phyloP scores from a whole-genome alignment of 768 basidiomycete genomes.

The Candolleomyces eurysporus region DNA sequence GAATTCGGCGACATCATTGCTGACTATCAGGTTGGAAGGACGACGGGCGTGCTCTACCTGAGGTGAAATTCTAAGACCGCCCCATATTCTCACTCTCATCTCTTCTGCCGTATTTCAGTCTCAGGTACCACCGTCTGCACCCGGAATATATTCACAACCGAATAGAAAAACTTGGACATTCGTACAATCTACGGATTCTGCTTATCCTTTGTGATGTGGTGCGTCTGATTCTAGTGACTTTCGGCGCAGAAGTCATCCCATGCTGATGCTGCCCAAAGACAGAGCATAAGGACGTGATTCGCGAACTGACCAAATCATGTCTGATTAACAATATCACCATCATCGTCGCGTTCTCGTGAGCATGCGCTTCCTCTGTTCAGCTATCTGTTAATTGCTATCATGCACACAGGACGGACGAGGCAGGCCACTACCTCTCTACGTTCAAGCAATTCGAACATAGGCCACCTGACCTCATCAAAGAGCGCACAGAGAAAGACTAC shows the following conservation, averaged over 20 bases:
- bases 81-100: background rate
- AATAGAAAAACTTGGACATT: conserved; percentile 80
- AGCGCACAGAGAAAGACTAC: conserved; percentile 89
- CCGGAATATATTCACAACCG: conserved; percentile 95
- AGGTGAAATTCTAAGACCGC: conserved; percentile 47
- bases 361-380: conserved; percentile 7
- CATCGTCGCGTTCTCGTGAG: conserved; percentile 82
- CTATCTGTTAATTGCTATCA: background rate
- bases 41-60: conserved; percentile 88
- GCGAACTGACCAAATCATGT: conserved; percentile 91
- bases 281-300: conserved; percentile 88
- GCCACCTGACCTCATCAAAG: conserved; percentile 91
- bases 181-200: conserved; percentile 82
- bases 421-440: conserved; percentile 84
- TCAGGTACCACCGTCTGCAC: conserved; percentile 94
- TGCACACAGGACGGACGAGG: conserved; percentile 74
- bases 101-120: conserved; percentile 37
- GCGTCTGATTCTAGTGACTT: conserved; percentile 26
- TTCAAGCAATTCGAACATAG: conserved; percentile 95
- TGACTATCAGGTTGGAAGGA: conserved; percentile 95
- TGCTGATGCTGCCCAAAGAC: conserved; percentile 42
- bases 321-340: conserved; percentile 92
- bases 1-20: conserved; percentile 93
- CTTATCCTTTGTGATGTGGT: conserved; percentile 92
- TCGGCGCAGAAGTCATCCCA: background rate